Evolutionary conservation across 2,329 filamentous ascomycete species (phyloP), one percentile per base, ranked within the genome.

Genomic region (Harringtonia aguacate): DNA sequence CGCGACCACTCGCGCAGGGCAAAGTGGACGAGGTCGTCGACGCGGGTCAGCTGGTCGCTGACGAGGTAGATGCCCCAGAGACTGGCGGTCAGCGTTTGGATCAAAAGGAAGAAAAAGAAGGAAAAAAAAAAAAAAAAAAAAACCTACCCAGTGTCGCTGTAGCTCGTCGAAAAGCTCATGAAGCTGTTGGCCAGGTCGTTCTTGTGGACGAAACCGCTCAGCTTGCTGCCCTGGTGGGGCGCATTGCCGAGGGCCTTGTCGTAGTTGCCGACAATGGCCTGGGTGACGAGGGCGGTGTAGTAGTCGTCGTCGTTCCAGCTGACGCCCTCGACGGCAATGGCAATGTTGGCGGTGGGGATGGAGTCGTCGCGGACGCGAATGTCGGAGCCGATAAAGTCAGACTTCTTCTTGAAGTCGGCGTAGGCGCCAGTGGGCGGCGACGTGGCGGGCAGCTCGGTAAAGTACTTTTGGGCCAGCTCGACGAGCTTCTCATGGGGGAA

Each of bases 131-230:
- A 36, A 35, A 31, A 24, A 20, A 34, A 28, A 40, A 22, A 36
- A 41, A 64, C 81, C 68, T 79, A 95, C 88, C 89, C 92, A 64
- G 92, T 98, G 67, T 98, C 92, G 62, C 89, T 97, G 73, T 98
- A 98, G 76, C 87, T 95, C 55, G 92, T 98, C 54, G 89, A 95
- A 74, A 98, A 98, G 74, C 86, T 94, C 94, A 98, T 98, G 78
- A 95, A 98, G 79, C 89, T 95, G 75, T 95, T 98, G 67, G 92
- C 92, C 50, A 98, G 79, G 66, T 89, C 83, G 71, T 97, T 80
- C 70, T 94, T 82, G 76, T 94, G 86, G 55, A 98, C 83, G 60
- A 92, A 87, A 53, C 84, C 81, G 74, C 87, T 95, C 58, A 98
- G 86, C 78, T 94, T 95, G 85, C 88, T 95, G 59, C 94, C 92